Evolutionary conservation across 176 grass and related monocot genomes (phyloP).

Genomic region (Stipa capillata): DNA sequence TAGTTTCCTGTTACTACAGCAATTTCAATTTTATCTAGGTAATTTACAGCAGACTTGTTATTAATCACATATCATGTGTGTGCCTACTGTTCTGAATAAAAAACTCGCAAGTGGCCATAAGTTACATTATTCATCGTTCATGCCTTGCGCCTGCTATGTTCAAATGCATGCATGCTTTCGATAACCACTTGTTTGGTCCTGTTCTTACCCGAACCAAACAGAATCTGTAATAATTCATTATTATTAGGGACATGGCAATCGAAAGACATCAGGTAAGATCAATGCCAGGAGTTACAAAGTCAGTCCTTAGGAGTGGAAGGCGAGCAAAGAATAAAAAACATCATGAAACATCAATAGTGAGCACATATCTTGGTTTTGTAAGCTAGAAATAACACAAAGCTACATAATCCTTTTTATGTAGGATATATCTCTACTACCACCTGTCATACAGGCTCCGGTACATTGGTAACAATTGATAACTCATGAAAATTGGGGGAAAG

Average conservation of each 20-base stretch:
- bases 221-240: neutral
- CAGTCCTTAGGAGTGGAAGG: neutral
- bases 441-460: neutral
- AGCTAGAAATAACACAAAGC: constrained; percentile 11
- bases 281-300: no score
- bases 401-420: constrained; percentile 12
- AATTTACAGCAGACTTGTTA: no score
- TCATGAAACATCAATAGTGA: neutral
- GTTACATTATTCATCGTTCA: no score
- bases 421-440: constrained; percentile 9
- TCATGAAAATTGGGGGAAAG: constrained; percentile 15
- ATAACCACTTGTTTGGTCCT: no score
- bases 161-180: no score
- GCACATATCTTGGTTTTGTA: neutral
- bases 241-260: neutral
- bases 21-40: no score
- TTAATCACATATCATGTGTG: no score
- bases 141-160: no score
- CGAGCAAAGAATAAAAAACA: constrained; percentile 11
- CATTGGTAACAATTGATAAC: neutral
- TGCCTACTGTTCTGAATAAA: no score
- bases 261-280: neutral
- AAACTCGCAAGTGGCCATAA: no score
- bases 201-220: neutral
- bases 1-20: no score